Evolutionary conservation across 2,329 filamentous ascomycete genomes (phyloP).

Genomic region (Verticillium tricorpus): DNA sequence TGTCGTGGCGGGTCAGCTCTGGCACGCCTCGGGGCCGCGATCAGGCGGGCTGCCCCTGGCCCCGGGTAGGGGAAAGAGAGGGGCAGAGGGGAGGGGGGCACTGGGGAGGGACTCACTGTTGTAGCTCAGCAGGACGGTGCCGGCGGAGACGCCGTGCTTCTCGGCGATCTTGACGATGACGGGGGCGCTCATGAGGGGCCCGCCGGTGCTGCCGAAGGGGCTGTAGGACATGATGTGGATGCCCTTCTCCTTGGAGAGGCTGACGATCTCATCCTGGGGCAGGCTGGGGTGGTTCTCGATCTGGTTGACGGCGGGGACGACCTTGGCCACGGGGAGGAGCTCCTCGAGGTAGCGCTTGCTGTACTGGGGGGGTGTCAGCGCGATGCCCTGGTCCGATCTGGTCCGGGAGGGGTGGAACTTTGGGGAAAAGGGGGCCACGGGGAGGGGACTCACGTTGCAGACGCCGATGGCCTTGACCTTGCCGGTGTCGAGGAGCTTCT

Average conservation of each 20-base stretch:
- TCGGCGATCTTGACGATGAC: slow-evolving; percentile 60
- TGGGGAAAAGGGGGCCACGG: neutral
- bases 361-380: slow-evolving; percentile 33
- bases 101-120: slow-evolving; percentile 61
- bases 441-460: slow-evolving; percentile 40
- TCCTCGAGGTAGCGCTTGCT: slow-evolving; percentile 51
- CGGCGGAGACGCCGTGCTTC: slow-evolving; percentile 57
- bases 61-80: too few relatives aligned
- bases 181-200: slow-evolving; percentile 60
- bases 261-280: slow-evolving; percentile 67
- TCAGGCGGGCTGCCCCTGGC: too few relatives aligned
- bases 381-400: too few relatives aligned
- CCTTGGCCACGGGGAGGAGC: slow-evolving; percentile 42
- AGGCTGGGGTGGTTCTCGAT: slow-evolving; percentile 71
- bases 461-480: slow-evolving; percentile 53
- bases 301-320: slow-evolving; percentile 65
- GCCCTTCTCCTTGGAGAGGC: slow-evolving; percentile 62
- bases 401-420: neutral
- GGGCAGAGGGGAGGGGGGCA: too few relatives aligned
- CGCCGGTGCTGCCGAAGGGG: slow-evolving; percentile 60
- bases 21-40: too few relatives aligned
- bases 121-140: slow-evolving; percentile 65
- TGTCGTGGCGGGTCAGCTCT: slow-evolving; percentile 20
- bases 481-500: slow-evolving; percentile 57
- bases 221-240: slow-evolving; percentile 72